A percentile compares a stretch with the other conserved stretches of the same genome.
Evolutionary conservation across 2,329 filamentous ascomycete genomes (phyloP).

Genomic region (Paracorniculantispora psalliotae): DNA sequence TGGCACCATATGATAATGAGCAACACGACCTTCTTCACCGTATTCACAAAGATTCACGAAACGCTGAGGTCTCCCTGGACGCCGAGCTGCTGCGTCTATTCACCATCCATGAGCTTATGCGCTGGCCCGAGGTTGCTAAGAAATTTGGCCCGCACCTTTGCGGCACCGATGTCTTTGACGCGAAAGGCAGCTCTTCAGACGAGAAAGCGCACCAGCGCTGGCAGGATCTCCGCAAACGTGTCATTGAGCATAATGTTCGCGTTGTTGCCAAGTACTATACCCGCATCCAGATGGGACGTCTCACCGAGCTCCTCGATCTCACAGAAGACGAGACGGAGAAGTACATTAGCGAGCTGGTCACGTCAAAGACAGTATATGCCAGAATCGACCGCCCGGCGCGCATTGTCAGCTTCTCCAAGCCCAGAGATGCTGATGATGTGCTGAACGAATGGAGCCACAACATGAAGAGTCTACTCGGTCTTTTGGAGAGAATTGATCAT

Average conservation of each 20-base stretch:
- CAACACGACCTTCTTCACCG: constrained; percentile 96
- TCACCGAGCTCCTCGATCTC: constrained; percentile 87
- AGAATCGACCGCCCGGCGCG: constrained; percentile 93
- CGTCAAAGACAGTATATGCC: constrained; percentile 94
- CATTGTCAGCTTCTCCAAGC: constrained; percentile 91
- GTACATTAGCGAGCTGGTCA: constrained; percentile 96
- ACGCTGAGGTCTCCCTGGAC: constrained; percentile 71
- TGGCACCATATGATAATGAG: constrained; percentile 96
- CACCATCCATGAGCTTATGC: constrained; percentile 94
- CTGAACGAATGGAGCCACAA: constrained; percentile 98
- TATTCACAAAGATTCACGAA: constrained; percentile 79
- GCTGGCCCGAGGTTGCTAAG: constrained; percentile 90
- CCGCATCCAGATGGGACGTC: constrained; percentile 83
- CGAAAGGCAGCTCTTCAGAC: constrained; percentile 60
- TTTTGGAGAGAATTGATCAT: constrained; percentile 90
- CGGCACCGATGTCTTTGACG: constrained; percentile 84
- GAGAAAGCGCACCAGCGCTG: constrained; percentile 80
- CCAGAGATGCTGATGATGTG: constrained; percentile 89
- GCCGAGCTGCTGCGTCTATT: constrained; percentile 88
- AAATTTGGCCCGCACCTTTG: constrained; percentile 85
- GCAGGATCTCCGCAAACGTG: constrained; percentile 93
- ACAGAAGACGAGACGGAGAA: constrained; percentile 96
- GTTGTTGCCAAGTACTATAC: constrained; percentile 99
- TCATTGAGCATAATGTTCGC: constrained; percentile 98
- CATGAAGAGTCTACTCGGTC: constrained; percentile 86